Percentiles rank a stretch among this genome's conserved stretches.
These are phyloP conservation scores for Inga laurina DNA, from an alignment of 306 rosid genomes.

Conservation along the genomic window DNA sequence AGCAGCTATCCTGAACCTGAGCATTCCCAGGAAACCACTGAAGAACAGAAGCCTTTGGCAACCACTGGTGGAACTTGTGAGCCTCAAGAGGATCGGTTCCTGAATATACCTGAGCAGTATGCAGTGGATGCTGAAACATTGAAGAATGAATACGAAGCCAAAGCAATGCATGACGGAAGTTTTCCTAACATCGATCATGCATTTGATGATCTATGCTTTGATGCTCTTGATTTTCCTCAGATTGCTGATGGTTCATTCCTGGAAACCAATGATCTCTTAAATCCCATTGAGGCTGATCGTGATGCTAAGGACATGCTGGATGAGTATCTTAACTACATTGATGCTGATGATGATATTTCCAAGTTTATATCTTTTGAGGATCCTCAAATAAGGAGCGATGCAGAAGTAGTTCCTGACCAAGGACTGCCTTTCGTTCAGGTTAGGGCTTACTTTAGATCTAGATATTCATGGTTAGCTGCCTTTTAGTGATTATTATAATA, in stretches of 20 bases:
- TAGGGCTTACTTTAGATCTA: neutral
- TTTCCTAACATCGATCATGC: constrained; percentile 26
- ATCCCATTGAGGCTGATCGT: constrained; percentile 44
- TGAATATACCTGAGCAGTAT: constrained; percentile 40
- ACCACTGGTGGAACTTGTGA: constrained; percentile 36
- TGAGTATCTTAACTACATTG: constrained; percentile 54
- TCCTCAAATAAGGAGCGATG: constrained; percentile 41
- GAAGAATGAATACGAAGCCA: constrained; percentile 47
- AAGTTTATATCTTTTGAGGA: constrained; percentile 55
- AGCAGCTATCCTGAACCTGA: constrained; percentile 53
- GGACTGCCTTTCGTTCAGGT: constrained; percentile 47
- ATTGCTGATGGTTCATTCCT: constrained; percentile 51
- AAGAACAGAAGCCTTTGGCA: constrained; percentile 44
- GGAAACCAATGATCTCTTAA: constrained; percentile 66
- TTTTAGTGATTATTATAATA: constrained; percentile 15
- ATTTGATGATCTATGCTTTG: constrained; percentile 34
- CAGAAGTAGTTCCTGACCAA: constrained; percentile 38
- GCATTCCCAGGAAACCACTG: constrained; percentile 40
- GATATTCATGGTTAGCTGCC: neutral
- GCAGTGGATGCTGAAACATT: constrained; percentile 31
- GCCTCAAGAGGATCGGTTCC: constrained; percentile 28
- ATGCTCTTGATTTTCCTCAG: constrained; percentile 36
- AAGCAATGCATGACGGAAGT: constrained; percentile 33
- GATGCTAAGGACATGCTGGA: constrained; percentile 55
- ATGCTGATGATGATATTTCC: constrained; percentile 49